Evolutionary conservation across 495 filamentous ascomycete genomes (phyloP).

Genomic region (Penicillium cataractarum): DNA sequence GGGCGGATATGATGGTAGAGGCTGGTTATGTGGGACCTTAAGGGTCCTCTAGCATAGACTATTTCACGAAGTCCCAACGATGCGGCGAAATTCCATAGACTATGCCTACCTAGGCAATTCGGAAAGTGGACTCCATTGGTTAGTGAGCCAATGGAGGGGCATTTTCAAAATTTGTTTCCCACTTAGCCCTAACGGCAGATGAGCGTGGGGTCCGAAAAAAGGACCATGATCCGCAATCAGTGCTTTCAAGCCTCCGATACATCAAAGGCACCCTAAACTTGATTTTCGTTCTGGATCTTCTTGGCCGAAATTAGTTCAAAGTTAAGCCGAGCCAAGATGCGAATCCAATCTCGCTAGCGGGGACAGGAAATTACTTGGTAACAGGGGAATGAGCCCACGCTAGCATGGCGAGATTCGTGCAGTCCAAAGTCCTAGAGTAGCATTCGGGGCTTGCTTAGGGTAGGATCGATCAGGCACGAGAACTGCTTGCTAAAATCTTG

Average conservation of each 20-base stretch:
- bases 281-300: background rate
- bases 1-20: background rate
- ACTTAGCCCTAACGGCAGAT: constrained; percentile 3
- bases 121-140: background rate
- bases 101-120: background rate
- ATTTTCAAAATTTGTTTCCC: background rate
- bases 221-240: too few relatives aligned
- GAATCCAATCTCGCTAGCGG: background rate
- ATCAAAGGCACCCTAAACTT: background rate
- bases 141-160: background rate
- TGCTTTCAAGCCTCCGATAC: background rate
- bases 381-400: background rate
- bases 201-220: background rate
- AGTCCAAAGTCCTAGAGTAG: background rate
- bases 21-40: background rate
- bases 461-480: background rate
- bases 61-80: background rate
- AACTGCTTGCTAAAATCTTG: background rate
- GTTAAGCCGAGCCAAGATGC: background rate
- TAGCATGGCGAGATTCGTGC: background rate
- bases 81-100: background rate
- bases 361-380: background rate
- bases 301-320: background rate
- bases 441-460: background rate
- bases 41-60: background rate